Percentiles rank a stretch among this genome's conserved stretches.
Conservation (phyloP, 169 alveolate genomes). For the Plasmodium falciparum region DNA sequence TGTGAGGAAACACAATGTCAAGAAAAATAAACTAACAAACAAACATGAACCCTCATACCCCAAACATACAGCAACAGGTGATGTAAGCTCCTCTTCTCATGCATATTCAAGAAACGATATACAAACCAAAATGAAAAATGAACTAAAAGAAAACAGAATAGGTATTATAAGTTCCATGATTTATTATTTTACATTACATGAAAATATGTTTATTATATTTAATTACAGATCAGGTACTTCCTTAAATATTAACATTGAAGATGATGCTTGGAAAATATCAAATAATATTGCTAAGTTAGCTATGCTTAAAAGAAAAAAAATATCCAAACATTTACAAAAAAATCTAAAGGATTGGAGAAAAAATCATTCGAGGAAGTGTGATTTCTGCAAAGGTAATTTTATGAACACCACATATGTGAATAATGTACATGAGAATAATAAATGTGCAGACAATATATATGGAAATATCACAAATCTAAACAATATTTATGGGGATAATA, state of each 20-base stretch:
- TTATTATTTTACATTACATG: conserved; percentile 78
- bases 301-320: conserved; percentile 78
- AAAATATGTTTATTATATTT: conserved; percentile 77
- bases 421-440: background rate
- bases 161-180: conserved; percentile 79
- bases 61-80: background rate
- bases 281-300: conserved; percentile 80
- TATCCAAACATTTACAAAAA: conserved; percentile 57
- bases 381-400: conserved; percentile 77
- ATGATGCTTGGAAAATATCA: conserved; percentile 77
- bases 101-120: background rate
- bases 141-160: conserved; percentile 74
- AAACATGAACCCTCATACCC: too few relatives aligned
- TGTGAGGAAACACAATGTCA: too few relatives aligned
- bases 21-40: too few relatives aligned
- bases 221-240: conserved; percentile 80
- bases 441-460: background rate
- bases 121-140: background rate
- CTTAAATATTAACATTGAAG: conserved; percentile 77
- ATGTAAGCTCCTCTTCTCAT: background rate
- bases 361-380: conserved; percentile 77
- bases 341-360: conserved; percentile 79
- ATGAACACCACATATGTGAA: background rate
- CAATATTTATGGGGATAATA: background rate
- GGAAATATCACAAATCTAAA: background rate